Evolutionary conservation across 805 yeast species (phyloP).

Genomic region (Ogataea salicorniae): DNA sequence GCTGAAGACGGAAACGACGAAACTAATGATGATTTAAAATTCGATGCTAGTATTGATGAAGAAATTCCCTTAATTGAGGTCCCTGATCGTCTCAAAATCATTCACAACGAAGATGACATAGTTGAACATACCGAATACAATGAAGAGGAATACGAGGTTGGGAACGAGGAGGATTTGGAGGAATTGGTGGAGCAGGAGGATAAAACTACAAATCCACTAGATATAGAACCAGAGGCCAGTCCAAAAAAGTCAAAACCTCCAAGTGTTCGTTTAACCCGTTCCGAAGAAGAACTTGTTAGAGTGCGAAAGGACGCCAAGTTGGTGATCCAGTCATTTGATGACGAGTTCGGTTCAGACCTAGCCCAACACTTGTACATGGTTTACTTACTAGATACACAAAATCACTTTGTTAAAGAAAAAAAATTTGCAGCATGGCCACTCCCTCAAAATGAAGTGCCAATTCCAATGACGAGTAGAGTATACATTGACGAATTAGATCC

Average conservation of each 20-base stretch:
- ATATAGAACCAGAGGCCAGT: neutral
- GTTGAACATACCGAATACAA: neutral
- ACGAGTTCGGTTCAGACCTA: constrained; percentile 48
- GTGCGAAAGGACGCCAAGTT: constrained; percentile 13
- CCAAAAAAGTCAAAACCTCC: neutral
- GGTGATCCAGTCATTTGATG: constrained; percentile 39
- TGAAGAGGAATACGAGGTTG: neutral
- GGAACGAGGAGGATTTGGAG: neutral
- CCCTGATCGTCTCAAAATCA: neutral
- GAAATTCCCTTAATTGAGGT: neutral
- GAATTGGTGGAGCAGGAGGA: neutral
- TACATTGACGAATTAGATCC: constrained; percentile 24
- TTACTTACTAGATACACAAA: constrained; percentile 37
- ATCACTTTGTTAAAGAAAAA: constrained; percentile 32
- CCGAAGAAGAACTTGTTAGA: neutral
- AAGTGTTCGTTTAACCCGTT: neutral
- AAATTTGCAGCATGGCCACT: constrained; percentile 64
- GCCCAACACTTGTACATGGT: constrained; percentile 62
- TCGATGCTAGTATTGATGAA: neutral
- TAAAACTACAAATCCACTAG: neutral
- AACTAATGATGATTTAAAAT: neutral
- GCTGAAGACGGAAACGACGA: too few relatives aligned
- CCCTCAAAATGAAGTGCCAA: constrained; percentile 30
- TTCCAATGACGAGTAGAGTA: constrained; percentile 26
- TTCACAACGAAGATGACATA: neutral